Evolutionary conservation across 257 asterid genomes (phyloP).

Genomic region (Solanum bulbocastanum): DNA sequence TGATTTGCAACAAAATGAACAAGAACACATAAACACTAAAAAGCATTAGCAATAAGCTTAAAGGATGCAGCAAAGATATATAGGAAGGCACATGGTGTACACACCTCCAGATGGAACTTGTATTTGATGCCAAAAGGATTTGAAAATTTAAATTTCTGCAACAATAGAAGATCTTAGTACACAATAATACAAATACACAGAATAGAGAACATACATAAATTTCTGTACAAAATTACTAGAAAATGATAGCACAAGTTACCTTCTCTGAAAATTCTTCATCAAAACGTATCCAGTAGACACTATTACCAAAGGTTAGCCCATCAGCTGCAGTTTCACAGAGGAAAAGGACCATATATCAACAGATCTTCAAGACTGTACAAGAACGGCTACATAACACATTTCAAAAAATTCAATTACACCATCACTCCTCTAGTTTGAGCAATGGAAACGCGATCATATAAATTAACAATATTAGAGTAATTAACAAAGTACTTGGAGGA

Average conservation of each 20-base stretch:
- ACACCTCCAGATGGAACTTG: slow-evolving; percentile 84
- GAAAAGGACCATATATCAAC: background rate
- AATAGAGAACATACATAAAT: background rate
- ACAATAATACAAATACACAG: background rate
- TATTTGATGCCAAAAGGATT: slow-evolving; percentile 89
- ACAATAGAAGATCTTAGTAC: slow-evolving; percentile 2
- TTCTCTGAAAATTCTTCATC: slow-evolving; percentile 65
- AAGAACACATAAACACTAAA: background rate
- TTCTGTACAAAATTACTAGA: background rate
- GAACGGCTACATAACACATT: background rate
- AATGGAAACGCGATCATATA: background rate
- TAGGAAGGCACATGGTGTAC: slow-evolving; percentile 6
- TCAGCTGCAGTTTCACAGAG: slow-evolving; percentile 56
- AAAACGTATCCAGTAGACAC: slow-evolving; percentile 77
- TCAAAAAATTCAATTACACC: background rate
- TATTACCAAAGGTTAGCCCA: slow-evolving; percentile 76
- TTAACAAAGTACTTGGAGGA: background rate
- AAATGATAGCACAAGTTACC: slow-evolving; percentile 26
- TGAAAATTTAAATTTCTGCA: slow-evolving; percentile 76
- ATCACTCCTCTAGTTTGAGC: background rate
- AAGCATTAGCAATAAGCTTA: background rate
- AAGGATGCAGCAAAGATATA: background rate
- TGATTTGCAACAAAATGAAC: background rate
- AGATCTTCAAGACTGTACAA: background rate
- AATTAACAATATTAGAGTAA: background rate